Evolutionary conservation across 2,329 filamentous ascomycete genomes (phyloP), one percentile per base, ranked within the genome.

Genomic region (Leptographium procerum): DNA sequence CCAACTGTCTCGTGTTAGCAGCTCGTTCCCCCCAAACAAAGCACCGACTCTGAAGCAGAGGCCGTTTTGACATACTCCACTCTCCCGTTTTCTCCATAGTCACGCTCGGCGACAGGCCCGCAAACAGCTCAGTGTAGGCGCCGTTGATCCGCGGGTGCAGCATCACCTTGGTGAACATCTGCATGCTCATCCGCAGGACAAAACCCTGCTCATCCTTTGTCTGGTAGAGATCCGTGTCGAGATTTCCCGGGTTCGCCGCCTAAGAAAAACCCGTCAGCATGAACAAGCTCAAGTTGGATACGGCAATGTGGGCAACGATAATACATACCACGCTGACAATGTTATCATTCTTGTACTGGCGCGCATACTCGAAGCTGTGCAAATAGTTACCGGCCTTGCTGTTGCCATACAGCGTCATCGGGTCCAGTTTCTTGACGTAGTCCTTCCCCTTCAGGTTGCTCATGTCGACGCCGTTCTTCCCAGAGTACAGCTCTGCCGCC

Each of bases 101-200:
- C 6, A 79, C 66, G 0, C 76, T 69, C 0, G 72, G 71, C 0
- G 75, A 75, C 50, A 77, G 67, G 0, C 70, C 77, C 0, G 76
- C 72, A 60, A 72, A 81, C 1, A 81, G 62, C 59, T 76, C 71
- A 0, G 77, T 77, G 63, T 78, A 79, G 0, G 75, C 77, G 0
- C 77, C 78, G 36, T 71, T 65, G 11, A 71, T 57, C 0, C 65
- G 24, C 0, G 70, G 67, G 56, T 70, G 34, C 33, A 55, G 36
- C 53, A 55, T 55, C 6, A 47, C 3, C 26, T 47, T 29, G 22
- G 53, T 55, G 11, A 55, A 55, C 26, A 55, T 22, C 1, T n/a
- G 26, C 53, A 55, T 11, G 36, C 16, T 33, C 26, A 47, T 47
- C 16, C 26, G 40, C 14, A 66, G 40, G 8, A 55, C 29, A 11